Evolutionary conservation across 306 rosid species (phyloP).

Genomic region (Vigna nakashimae): DNA sequence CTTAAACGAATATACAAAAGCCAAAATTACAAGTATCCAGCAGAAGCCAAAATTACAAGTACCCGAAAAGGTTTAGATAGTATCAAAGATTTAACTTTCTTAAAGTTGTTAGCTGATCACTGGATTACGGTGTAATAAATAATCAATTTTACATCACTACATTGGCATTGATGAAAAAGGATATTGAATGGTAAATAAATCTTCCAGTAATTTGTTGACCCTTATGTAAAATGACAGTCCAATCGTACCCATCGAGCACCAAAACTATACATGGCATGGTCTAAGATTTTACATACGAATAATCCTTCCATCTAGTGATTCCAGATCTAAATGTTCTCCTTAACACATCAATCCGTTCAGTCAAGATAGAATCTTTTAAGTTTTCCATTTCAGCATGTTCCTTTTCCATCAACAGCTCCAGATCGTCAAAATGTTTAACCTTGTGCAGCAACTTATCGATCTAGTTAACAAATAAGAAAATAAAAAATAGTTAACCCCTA

Average conservation of each 20-base stretch:
- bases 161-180: constrained; percentile 23
- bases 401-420: constrained; percentile 79
- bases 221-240: constrained; percentile 23
- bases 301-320: constrained; percentile 79
- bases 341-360: constrained; percentile 70
- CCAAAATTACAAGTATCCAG: not conserved
- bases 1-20: not conserved
- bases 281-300: constrained; percentile 66
- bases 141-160: constrained; percentile 25
- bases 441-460: constrained; percentile 73
- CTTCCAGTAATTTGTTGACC: constrained; percentile 26
- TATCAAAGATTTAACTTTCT: not conserved
- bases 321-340: constrained; percentile 64
- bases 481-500: constrained; percentile 35
- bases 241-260: constrained; percentile 33
- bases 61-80: not conserved
- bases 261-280: constrained; percentile 26
- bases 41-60: no score
- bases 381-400: constrained; percentile 70
- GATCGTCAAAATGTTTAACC: constrained; percentile 75
- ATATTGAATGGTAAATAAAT: not conserved
- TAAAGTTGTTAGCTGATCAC: constrained; percentile 20
- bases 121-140: not conserved
- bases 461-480: constrained; percentile 52
- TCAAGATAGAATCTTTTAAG: constrained; percentile 62